phyloP scores from a whole-genome alignment of 2,329 filamentous ascomycete species.

The Colletotrichum endophyticum region DNA sequence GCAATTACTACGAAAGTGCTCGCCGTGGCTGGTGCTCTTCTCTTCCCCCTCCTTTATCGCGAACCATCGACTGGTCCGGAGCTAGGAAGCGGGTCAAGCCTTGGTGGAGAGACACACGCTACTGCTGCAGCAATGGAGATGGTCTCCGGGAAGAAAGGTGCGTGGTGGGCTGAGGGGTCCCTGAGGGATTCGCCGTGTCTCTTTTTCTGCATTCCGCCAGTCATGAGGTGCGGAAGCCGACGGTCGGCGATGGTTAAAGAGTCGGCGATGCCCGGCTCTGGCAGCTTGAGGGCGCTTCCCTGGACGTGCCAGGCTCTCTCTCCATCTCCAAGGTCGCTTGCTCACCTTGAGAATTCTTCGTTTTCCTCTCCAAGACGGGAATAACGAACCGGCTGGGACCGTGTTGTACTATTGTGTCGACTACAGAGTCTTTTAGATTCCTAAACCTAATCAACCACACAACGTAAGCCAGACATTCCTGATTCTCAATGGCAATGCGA shows the following conservation, averaged over 20 bases:
- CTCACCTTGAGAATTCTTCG: background rate
- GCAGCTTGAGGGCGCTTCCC: too few relatives aligned
- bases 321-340: background rate
- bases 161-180: background rate
- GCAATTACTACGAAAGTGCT: background rate
- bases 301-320: background rate
- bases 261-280: background rate
- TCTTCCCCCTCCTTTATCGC: constrained; percentile 18
- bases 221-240: background rate
- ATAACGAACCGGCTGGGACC: background rate
- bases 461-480: background rate
- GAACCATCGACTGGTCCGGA: constrained; percentile 3
- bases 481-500: background rate
- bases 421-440: background rate
- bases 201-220: background rate
- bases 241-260: background rate
- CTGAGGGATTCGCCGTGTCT: background rate
- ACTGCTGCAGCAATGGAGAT: background rate
- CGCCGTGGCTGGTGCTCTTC: background rate
- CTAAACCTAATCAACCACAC: background rate
- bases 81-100: constrained; percentile 1
- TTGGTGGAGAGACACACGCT: background rate
- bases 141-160: background rate
- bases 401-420: background rate
- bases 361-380: background rate